Evolutionary conservation across 208 protist species (phyloP).

Genomic region (Angomonas deanei): DNA sequence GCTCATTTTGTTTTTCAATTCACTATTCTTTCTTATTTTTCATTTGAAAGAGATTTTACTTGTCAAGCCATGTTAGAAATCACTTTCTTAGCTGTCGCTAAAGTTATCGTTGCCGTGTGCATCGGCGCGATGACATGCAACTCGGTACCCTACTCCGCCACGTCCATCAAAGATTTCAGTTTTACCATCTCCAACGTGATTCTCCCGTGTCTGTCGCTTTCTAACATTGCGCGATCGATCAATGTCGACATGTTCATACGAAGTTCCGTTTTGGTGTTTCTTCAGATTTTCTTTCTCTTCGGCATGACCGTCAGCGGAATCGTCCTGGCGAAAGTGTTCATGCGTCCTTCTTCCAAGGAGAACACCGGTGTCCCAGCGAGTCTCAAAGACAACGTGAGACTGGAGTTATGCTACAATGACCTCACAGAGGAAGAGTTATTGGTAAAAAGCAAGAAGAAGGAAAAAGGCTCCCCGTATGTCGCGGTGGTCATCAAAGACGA

Average conservation of each 20-base stretch:
- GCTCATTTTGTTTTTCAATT: not conserved
- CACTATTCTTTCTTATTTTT: not conserved
- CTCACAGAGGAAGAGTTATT: not conserved
- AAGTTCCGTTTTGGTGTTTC: slow-evolving; percentile 36
- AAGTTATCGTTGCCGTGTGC: slow-evolving; percentile 75
- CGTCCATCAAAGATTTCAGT: slow-evolving; percentile 59
- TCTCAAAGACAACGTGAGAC: slow-evolving; percentile 33
- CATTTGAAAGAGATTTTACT: not conserved
- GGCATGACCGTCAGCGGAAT: slow-evolving; percentile 14
- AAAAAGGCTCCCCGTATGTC: slow-evolving; percentile 28
- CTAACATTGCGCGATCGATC: slow-evolving; percentile 47
- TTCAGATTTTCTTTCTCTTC: slow-evolving; percentile 23
- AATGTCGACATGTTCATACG: slow-evolving; percentile 24
- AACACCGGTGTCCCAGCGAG: slow-evolving; percentile 42
- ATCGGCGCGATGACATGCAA: slow-evolving; percentile 46
- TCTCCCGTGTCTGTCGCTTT: slow-evolving; percentile 57
- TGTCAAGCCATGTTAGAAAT: slow-evolving; percentile 36
- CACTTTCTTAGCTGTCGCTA: slow-evolving; percentile 55
- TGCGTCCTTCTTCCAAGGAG: slow-evolving; percentile 13
- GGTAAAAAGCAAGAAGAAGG: not conserved
- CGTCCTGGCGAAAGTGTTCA: slow-evolving; percentile 10
- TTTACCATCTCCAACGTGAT: slow-evolving; percentile 60
- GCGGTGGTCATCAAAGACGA: slow-evolving; percentile 52
- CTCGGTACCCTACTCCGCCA: slow-evolving; percentile 39
- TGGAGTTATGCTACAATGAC: slow-evolving; percentile 29